Evolutionary conservation across 2,329 filamentous ascomycete genomes (phyloP).

Genomic region (Aspergillus felis): DNA sequence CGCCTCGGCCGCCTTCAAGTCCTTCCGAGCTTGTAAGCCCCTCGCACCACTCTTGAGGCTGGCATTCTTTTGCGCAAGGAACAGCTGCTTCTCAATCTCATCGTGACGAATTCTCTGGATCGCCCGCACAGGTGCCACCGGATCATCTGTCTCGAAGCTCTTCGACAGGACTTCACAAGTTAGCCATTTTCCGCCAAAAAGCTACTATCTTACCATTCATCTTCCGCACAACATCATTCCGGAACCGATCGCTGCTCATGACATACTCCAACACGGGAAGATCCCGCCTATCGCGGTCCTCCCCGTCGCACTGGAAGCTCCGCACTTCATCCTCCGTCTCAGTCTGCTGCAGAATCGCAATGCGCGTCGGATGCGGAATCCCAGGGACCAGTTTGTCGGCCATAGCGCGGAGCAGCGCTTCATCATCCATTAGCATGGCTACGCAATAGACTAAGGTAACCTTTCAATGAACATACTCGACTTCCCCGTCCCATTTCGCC

Average conservation of each 20-base stretch:
- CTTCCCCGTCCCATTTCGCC: conserved; percentile 78
- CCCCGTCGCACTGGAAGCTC: not conserved
- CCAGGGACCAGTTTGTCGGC: conserved; percentile 75
- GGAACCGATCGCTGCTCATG: conserved; percentile 48
- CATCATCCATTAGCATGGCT: conserved; percentile 1
- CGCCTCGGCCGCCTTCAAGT: conserved; percentile 65
- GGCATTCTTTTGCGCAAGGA: conserved; percentile 69
- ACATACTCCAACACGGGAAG: conserved; percentile 64
- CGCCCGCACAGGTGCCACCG: conserved; percentile 56
- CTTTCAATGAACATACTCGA: conserved; percentile 53
- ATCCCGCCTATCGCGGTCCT: conserved; percentile 10
- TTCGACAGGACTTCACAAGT: conserved; percentile 50
- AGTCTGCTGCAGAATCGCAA: conserved; percentile 69
- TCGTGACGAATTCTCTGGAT: conserved; percentile 61
- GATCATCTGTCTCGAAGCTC: conserved; percentile 57
- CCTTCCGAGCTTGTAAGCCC: conserved; percentile 73
- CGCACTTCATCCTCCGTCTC: conserved; percentile 24
- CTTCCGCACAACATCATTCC: conserved; percentile 57
- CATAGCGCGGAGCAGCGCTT: conserved; percentile 69
- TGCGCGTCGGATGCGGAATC: conserved; percentile 61
- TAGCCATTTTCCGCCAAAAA: not conserved
- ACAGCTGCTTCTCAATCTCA: conserved; percentile 59
- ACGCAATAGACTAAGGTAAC: not conserved
- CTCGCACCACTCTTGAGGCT: conserved; percentile 69
- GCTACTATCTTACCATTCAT: conserved; percentile 50